These are phyloP conservation scores for Ogataea corticis DNA, from an alignment of 805 yeast species.

Conservation along the genomic window DNA sequence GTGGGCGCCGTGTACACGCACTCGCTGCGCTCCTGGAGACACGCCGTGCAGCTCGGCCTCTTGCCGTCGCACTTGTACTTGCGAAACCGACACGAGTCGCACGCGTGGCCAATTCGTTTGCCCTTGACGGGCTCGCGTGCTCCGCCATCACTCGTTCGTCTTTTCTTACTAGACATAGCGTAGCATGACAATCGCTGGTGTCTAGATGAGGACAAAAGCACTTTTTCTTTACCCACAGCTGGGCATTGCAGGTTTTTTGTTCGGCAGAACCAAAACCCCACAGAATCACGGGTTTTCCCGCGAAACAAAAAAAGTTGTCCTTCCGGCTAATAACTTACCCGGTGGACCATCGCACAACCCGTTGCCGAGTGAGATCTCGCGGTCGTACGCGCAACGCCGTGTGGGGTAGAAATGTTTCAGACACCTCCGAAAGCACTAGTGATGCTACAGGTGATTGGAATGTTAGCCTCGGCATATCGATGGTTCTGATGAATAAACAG, in stretches of 20 bases:
- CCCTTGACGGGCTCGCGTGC: neutral
- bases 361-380: too few relatives aligned
- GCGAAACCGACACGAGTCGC: slow-evolving; percentile 5
- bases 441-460: too few relatives aligned
- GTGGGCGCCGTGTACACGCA: slow-evolving; percentile 6
- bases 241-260: neutral
- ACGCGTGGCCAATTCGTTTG: slow-evolving; percentile 5
- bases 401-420: too few relatives aligned
- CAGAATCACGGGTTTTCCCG: neutral
- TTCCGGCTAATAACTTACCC: too few relatives aligned
- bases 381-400: too few relatives aligned
- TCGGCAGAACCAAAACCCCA: neutral
- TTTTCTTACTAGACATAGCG: slow-evolving; percentile 3
- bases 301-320: neutral
- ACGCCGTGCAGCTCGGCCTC: slow-evolving; percentile 3
- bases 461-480: too few relatives aligned
- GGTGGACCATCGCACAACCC: too few relatives aligned
- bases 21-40: slow-evolving; percentile 1
- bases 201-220: too few relatives aligned
- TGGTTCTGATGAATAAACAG: neutral
- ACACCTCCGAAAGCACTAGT: too few relatives aligned
- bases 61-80: slow-evolving; percentile 7
- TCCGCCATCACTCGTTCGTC: neutral
- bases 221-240: too few relatives aligned
- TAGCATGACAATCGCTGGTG: neutral